phyloP scores from a whole-genome alignment of 169 alveolate species.

The Condylostoma magnum region DNA sequence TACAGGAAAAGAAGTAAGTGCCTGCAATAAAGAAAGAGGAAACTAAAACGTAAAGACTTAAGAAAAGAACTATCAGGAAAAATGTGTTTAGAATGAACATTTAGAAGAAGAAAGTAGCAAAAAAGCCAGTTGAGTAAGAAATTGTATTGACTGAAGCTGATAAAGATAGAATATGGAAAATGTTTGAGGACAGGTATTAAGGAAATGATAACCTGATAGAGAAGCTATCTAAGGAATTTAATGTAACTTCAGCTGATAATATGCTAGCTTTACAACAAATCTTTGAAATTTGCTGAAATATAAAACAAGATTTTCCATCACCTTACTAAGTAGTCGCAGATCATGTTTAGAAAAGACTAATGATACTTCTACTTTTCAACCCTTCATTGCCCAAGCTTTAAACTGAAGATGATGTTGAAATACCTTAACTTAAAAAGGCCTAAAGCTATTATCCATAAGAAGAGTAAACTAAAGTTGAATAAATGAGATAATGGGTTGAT shows the following conservation, averaged over 20 bases:
- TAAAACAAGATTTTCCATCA: constrained; percentile 11
- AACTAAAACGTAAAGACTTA: background rate
- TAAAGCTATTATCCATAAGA: background rate
- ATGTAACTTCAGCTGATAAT: background rate
- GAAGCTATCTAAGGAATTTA: background rate
- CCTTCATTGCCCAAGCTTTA: background rate
- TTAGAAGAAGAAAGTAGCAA: constrained; percentile 17
- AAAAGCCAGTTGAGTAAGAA: constrained; percentile 11
- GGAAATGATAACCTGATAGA: constrained; percentile 8
- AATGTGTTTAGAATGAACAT: background rate
- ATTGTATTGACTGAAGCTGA: constrained; percentile 13
- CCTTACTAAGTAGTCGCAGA: background rate
- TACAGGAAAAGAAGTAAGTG: constrained; percentile 23
- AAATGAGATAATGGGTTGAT: constrained; percentile 29
- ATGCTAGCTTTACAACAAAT: background rate
- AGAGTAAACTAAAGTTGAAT: constrained; percentile 1
- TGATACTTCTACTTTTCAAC: background rate
- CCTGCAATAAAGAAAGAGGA: background rate
- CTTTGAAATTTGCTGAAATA: background rate
- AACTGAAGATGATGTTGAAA: constrained; percentile 28
- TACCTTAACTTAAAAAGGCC: constrained; percentile 29
- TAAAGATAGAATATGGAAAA: constrained; percentile 19
- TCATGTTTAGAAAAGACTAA: background rate
- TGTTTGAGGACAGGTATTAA: background rate
- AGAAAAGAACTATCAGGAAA: constrained; percentile 10